These are phyloP conservation scores for Alternaria sp. DNA, from an alignment of 2,329 filamentous ascomycete genomes.

Conservation along the genomic window DNA sequence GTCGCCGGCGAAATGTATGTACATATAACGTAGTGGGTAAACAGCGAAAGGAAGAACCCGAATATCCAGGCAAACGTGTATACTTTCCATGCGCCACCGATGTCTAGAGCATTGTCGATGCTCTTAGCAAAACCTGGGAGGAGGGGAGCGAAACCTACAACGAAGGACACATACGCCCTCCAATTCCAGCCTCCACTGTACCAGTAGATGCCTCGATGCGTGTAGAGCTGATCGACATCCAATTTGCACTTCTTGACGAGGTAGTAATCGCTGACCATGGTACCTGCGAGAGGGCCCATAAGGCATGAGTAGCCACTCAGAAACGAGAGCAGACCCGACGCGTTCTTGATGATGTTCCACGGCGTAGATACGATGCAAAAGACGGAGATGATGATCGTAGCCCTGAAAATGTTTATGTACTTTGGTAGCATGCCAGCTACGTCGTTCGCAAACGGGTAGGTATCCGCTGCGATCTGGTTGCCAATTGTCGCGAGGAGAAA, in stretches of 20 bases:
- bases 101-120: slow-evolving; percentile 46
- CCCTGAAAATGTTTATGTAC: slow-evolving; percentile 47
- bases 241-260: slow-evolving; percentile 45
- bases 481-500: slow-evolving; percentile 54
- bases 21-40: slow-evolving; percentile 50
- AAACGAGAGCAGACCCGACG: slow-evolving; percentile 43
- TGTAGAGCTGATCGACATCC: slow-evolving; percentile 44
- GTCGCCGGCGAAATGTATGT: slow-evolving; percentile 49
- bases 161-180: slow-evolving; percentile 42
- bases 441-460: slow-evolving; percentile 48
- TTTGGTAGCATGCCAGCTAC: slow-evolving; percentile 43
- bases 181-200: slow-evolving; percentile 44
- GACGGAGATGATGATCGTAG: slow-evolving; percentile 42
- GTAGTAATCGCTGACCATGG: slow-evolving; percentile 46
- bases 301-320: slow-evolving; percentile 47
- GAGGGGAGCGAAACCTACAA: slow-evolving; percentile 42
- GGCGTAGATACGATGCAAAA: slow-evolving; percentile 45
- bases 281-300: slow-evolving; percentile 46
- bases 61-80: slow-evolving; percentile 54
- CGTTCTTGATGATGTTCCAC: slow-evolving; percentile 50
- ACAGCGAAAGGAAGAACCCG: slow-evolving; percentile 46
- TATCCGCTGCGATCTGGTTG: slow-evolving; percentile 52
- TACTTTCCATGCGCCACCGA: slow-evolving; percentile 51
- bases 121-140: slow-evolving; percentile 50
- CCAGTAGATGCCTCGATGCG: slow-evolving; percentile 42